A percentile compares a stretch with the other conserved stretches of the same genome.
Evolutionary conservation across 176 grass and related monocot species (phyloP).

Genomic region (Aegilops speltoides): DNA sequence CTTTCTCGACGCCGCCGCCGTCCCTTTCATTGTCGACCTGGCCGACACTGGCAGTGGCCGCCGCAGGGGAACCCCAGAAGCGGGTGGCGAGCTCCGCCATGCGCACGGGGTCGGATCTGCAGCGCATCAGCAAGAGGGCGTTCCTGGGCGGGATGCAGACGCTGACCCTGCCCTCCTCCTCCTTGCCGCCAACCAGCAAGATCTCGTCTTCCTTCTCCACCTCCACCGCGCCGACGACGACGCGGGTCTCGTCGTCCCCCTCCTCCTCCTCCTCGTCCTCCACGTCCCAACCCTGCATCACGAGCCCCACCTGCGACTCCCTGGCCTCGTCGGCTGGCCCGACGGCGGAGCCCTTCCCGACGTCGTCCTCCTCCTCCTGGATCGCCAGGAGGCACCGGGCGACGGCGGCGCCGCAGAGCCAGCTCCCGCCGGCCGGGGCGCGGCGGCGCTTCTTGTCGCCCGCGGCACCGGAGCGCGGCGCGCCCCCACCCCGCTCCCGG

Average conservation of each 20-base stretch:
- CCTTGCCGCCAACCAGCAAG: constrained; percentile 59
- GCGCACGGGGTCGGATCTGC: constrained; percentile 86
- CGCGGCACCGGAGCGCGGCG: constrained; percentile 14
- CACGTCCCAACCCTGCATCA: constrained; percentile 51
- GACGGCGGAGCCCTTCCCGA: constrained; percentile 41
- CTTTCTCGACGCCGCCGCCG: background rate
- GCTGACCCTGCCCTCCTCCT: constrained; percentile 77
- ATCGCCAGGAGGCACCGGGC: constrained; percentile 80
- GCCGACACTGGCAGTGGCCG: constrained; percentile 37
- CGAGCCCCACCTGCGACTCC: constrained; percentile 39
- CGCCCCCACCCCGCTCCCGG: background rate
- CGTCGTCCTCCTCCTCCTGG: constrained; percentile 40
- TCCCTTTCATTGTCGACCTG: constrained; percentile 39
- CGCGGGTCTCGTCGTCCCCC: constrained; percentile 27
- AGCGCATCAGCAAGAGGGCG: constrained; percentile 91
- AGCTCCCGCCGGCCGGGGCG: constrained; percentile 19
- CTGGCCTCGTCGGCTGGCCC: constrained; percentile 49
- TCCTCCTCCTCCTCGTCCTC: constrained; percentile 36
- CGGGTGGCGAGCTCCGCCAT: constrained; percentile 73
- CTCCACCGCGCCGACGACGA: constrained; percentile 59
- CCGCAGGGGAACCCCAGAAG: constrained; percentile 77
- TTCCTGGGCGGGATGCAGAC: constrained; percentile 91
- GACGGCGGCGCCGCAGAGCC: constrained; percentile 71
- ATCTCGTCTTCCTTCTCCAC: constrained; percentile 73
- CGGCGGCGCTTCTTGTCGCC: constrained; percentile 32